These are phyloP conservation scores for Anisodus acutangulus DNA, from an alignment of 257 asterid species.

Conservation along the genomic window DNA sequence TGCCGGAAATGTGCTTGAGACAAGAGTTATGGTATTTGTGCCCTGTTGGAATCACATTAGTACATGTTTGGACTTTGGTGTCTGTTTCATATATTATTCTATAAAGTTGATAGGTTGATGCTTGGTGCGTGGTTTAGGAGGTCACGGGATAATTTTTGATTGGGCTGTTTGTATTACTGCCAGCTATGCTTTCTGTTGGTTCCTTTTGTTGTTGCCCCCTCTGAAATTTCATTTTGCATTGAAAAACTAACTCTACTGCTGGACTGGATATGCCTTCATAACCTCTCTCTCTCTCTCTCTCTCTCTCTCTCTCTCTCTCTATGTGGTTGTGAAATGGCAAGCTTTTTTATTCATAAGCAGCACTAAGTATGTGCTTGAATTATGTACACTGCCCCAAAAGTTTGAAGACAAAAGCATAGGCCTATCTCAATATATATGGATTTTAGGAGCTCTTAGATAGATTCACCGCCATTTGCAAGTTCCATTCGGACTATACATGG, in stretches of 20 bases:
- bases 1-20: not conserved
- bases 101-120: not conserved
- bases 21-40: not conserved
- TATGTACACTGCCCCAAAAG: not conserved
- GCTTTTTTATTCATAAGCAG: not conserved
- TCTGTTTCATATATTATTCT: not conserved
- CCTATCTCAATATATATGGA: not conserved
- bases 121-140: constrained; percentile 14
- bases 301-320: not conserved
- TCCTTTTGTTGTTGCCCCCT: not conserved
- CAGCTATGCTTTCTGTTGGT: constrained; percentile 5
- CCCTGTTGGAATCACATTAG: constrained; percentile 5
- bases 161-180: constrained; percentile 19
- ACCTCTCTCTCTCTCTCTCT: not conserved
- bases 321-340: not conserved
- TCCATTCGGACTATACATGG: not conserved
- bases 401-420: not conserved
- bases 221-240: not conserved
- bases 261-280: not conserved
- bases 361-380: not conserved
- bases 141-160: not conserved
- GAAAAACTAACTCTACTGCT: constrained; percentile 11
- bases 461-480: not conserved
- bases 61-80: not conserved
- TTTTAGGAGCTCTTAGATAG: not conserved